Evolutionary conservation across 495 filamentous ascomycete species (phyloP), one percentile per base, ranked within the genome.

Genomic region (Aspergillus cristatus): DNA sequence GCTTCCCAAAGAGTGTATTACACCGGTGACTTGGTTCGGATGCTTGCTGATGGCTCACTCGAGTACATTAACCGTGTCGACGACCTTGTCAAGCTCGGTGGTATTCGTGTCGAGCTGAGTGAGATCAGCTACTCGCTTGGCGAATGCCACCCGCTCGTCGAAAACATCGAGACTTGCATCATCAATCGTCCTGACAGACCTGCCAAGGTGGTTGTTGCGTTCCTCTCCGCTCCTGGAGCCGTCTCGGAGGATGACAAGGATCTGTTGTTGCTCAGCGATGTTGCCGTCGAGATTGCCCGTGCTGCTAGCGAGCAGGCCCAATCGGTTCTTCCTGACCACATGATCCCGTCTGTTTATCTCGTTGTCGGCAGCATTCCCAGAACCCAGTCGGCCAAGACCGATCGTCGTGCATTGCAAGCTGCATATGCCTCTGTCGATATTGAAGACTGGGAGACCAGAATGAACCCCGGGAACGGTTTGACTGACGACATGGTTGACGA

Each of bases 1-100:
- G 40, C 50, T 2, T 16, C 33, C 2, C 51, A 47, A 18, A 36
- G 18, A 2, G 38, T 75, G 6, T 77, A 74, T 41, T 63, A 67
- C 24, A 77, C 72, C 10, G 73, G 72, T 10, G 73, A 77, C 45
- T 42, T 72, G 14, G 71, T 66, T 16, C 58, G 62, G 12, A 60
- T 65, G 44, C 36, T 67, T 22, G 41, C 46, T 5, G 57, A 68
- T 40, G 70, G 64, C 2, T 62, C 58, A 6, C 48, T 76, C 10
- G 55, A 64, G 28, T 63, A 74, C 35, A 42, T 64, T 16, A 56
- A 53, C 34, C 60, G 60, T 35, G 50, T 46, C 1, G 60, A 64
- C 46, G 60, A 64, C 24, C 35, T 60, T 24, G 50, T 64, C 40
- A 64, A 64, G 39, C 43, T 64, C 13, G 54, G 55, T 20, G 60